Evolutionary conservation across 2,329 filamentous ascomycete species (phyloP).

Genomic region (Drechslerella coelobrocha): DNA sequence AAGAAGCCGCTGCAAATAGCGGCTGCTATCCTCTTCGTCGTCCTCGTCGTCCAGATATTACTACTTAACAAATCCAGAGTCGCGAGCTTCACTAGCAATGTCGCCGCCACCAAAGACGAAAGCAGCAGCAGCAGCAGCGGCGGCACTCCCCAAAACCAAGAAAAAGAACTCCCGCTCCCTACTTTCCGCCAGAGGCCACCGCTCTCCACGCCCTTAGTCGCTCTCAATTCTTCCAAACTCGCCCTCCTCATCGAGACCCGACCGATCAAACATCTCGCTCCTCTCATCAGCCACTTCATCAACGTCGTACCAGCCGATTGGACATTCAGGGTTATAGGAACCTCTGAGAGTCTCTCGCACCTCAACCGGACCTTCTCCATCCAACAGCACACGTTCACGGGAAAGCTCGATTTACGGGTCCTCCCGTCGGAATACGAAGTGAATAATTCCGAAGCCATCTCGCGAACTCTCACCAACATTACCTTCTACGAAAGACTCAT

Average conservation of each 20-base stretch:
- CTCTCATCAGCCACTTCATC: slow-evolving; percentile 65
- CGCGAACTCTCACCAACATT: slow-evolving; percentile 63
- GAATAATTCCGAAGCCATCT: slow-evolving; percentile 64
- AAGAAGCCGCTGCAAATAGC: background rate
- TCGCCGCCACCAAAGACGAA: too few relatives aligned
- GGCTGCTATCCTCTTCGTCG: background rate
- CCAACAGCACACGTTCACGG: slow-evolving; percentile 32
- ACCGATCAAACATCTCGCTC: slow-evolving; percentile 55
- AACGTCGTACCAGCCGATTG: slow-evolving; percentile 66
- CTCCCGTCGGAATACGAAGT: slow-evolving; percentile 65
- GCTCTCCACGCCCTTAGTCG: slow-evolving; percentile 55
- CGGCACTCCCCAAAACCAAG: background rate
- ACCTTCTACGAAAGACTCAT: slow-evolving; percentile 65
- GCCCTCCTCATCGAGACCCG: slow-evolving; percentile 66
- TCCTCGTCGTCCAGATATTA: background rate
- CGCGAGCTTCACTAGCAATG: background rate
- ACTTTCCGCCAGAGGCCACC: background rate
- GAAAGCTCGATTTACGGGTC: slow-evolving; percentile 60
- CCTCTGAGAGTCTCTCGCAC: slow-evolving; percentile 60
- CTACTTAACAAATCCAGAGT: background rate
- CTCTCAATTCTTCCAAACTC: slow-evolving; percentile 63
- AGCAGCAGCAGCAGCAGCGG: too few relatives aligned
- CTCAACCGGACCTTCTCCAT: slow-evolving; percentile 55
- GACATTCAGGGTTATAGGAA: slow-evolving; percentile 67
- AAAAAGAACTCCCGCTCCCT: background rate